Base-by-base conservation (phyloP, 169 alveolate species). In the Prorocentrum cordatum region DNA sequence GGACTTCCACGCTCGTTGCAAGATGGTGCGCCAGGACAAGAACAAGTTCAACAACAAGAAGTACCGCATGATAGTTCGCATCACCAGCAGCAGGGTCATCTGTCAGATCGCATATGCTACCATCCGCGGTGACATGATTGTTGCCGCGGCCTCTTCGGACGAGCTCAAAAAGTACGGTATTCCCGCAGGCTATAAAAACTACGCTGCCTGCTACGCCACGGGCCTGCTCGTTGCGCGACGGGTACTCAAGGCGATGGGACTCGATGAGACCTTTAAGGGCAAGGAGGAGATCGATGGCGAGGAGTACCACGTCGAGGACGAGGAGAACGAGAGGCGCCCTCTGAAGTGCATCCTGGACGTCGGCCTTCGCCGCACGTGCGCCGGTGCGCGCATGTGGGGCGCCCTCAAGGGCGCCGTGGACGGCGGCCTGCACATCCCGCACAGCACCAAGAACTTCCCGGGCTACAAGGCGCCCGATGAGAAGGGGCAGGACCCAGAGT, bases 391-490 rank as follows among this genome's bases (percentile, higher is more conserved):
- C 92, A 99, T 97, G 47, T 99, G 98, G 95, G 99, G 99, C 66
- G 99, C 99, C 59, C 94, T 99, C 95, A 99, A 99, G 95, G 99
- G 99, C 33, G 99, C 99, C 61, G 96, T 97, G 62, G 99, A 99
- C 93, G 99, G 99, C 39, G 99, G 99, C 36, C 93, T 98, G 70
- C 96, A 97, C 92, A 96, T 99, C 67, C 99, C 99, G n/a, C 99
- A 99, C 97, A 95, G 97, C 79, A 95, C 95, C 94, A 97, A 96
- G 95, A 96, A 99, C 92, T 99, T 99, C 99, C 99, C 99, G 27
- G 99, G 99, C 66, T 98, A 94, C 96, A 93, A 94, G 61, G 93
- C 91, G 47, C 75, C 93, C 33, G 93, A 92, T 26, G 95, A 92
- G 71, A 86, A 92, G 59, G 98, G 96, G 18, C 96, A 94, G 42